Conservation (phyloP, 2,329 filamentous ascomycete genomes). For the Ascochyta lentis region DNA sequence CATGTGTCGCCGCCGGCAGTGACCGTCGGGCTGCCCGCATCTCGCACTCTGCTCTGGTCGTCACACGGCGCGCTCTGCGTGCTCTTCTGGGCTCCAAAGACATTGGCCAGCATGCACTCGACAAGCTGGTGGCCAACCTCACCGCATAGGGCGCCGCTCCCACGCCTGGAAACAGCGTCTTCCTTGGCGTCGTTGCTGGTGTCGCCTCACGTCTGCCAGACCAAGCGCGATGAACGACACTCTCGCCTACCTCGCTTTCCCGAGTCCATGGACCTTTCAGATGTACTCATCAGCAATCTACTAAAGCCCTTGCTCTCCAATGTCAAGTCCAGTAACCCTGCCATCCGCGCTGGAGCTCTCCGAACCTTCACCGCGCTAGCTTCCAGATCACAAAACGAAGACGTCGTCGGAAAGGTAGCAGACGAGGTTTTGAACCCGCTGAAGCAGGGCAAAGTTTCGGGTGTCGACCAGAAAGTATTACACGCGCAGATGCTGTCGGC, state of each 20-base stretch:
- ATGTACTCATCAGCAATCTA: constrained; percentile 72
- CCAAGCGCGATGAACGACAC: no score
- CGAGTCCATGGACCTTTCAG: constrained; percentile 75
- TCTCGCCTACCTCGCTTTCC: constrained; percentile 76
- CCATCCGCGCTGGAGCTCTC: constrained; percentile 77
- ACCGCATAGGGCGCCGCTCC: constrained; percentile 71
- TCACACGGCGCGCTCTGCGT: constrained; percentile 80
- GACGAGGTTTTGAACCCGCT: constrained; percentile 81
- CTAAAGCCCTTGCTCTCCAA: constrained; percentile 89
- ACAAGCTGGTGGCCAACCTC: constrained; percentile 69
- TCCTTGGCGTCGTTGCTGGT: constrained; percentile 86
- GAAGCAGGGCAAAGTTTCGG: constrained; percentile 82
- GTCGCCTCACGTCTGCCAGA: constrained; percentile 76
- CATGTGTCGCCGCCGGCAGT: constrained; percentile 65
- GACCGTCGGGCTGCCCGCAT: constrained; percentile 59
- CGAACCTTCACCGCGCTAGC: constrained; percentile 76
- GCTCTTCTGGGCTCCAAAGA: constrained; percentile 69
- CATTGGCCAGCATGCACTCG: constrained; percentile 67
- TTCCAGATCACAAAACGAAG: constrained; percentile 63
- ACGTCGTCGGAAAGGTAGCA: constrained; percentile 69
- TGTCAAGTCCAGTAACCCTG: constrained; percentile 84
- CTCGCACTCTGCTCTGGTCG: constrained; percentile 74
- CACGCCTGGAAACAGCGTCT: constrained; percentile 72
- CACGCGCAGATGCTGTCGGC: constrained; percentile 81
- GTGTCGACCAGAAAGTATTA: constrained; percentile 81